Conservation (phyloP, 495 filamentous ascomycete species). For the Oidiodendron maius region DNA sequence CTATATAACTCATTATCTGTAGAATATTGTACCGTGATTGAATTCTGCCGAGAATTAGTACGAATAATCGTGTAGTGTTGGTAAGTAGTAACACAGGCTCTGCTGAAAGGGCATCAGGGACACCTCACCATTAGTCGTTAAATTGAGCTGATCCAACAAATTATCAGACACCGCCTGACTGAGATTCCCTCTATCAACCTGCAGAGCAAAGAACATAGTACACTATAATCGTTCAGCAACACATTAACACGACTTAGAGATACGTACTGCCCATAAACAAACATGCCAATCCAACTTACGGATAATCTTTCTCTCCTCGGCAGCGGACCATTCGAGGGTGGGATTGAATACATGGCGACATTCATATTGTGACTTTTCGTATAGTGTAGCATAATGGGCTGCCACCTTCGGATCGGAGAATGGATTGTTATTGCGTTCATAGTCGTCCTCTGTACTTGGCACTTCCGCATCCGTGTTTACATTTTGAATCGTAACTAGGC, state of each 20-base stretch:
- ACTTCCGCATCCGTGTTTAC: too few relatives aligned
- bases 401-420: constrained; percentile 19
- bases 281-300: constrained; percentile 49
- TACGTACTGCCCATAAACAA: constrained; percentile 38
- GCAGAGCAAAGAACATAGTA: constrained; percentile 73
- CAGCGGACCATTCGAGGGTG: constrained; percentile 58
- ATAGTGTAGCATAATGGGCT: constrained; percentile 3
- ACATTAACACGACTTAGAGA: too few relatives aligned
- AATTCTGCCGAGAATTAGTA: neutral
- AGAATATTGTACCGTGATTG: constrained; percentile 58
- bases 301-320: constrained; percentile 63
- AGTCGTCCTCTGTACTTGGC: constrained; percentile 14
- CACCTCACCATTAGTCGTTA: constrained; percentile 50
- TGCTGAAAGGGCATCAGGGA: neutral
- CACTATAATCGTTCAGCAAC: neutral
- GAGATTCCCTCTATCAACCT: constrained; percentile 74
- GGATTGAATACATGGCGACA: constrained; percentile 69
- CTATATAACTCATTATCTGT: too few relatives aligned
- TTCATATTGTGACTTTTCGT: constrained; percentile 43
- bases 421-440: constrained; percentile 2
- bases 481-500: too few relatives aligned
- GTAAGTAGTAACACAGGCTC: neutral
- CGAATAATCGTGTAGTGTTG: constrained; percentile 64
- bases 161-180: constrained; percentile 67
- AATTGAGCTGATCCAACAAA: constrained; percentile 48